These are phyloP conservation scores for Tetradesmus obliquus DNA, from an alignment of 139 green algal species.

Conservation along the genomic window DNA sequence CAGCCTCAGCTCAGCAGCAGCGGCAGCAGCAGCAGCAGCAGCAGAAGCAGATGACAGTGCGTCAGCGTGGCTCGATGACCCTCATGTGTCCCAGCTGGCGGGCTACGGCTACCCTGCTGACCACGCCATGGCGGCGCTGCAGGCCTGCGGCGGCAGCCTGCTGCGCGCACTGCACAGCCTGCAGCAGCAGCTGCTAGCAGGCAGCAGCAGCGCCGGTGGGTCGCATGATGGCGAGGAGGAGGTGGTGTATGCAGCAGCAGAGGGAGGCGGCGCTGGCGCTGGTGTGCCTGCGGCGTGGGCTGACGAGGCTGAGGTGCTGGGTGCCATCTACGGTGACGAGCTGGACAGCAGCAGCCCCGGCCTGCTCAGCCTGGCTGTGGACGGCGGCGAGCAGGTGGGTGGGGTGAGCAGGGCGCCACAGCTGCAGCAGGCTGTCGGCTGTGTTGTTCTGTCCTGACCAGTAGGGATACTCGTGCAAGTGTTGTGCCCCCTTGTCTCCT, in stretches of 20 bases:
- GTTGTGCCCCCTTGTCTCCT: too few species aligned
- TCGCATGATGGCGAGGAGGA: background rate
- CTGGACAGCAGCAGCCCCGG: constrained; percentile 21
- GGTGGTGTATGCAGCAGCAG: background rate
- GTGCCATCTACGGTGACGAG: constrained; percentile 79
- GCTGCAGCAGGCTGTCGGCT: too few species aligned
- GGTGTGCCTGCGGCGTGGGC: constrained; percentile 52
- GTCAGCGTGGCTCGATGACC: constrained; percentile 43
- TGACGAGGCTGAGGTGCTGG: constrained; percentile 80
- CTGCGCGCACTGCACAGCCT: background rate
- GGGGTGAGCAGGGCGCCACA: too few species aligned
- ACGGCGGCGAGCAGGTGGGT: constrained; percentile 27
- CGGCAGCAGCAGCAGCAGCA: background rate
- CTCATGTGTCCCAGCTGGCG: constrained; percentile 53
- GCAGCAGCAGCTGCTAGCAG: constrained; percentile 21
- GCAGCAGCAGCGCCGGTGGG: background rate
- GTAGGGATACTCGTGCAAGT: too few species aligned
- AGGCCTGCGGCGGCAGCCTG: background rate
- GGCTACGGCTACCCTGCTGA: constrained; percentile 22
- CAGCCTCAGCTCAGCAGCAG: background rate
- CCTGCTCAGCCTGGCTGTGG: constrained; percentile 1
- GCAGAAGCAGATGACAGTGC: background rate
- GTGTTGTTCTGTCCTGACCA: too few species aligned
- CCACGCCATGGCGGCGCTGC: constrained; percentile 20
- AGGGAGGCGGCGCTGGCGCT: background rate